A percentile compares a stretch with the other conserved stretches of the same genome.
These are phyloP conservation scores for Fusarium marasasianum DNA, from an alignment of 2,329 filamentous ascomycete genomes.

Conservation along the genomic window DNA sequence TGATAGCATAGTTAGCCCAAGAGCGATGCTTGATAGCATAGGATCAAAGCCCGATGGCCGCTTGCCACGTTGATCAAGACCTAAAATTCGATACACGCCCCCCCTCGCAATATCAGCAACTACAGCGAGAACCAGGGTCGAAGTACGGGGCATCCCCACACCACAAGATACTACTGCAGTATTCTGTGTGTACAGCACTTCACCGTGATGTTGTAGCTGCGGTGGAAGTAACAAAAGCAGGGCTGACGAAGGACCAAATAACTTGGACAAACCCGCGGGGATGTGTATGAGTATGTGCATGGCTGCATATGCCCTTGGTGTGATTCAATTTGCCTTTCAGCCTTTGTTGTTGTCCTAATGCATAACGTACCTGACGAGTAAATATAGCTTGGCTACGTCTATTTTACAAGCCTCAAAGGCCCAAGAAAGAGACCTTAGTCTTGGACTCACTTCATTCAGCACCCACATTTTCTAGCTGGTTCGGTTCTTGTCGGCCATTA, in stretches of 20 bases:
- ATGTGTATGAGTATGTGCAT: slow-evolving; percentile 27
- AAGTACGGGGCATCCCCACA: slow-evolving; percentile 38
- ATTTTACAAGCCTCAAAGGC: neutral
- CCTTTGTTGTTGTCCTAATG: slow-evolving; percentile 22
- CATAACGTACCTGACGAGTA: slow-evolving; percentile 12
- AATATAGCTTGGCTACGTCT: slow-evolving; percentile 13
- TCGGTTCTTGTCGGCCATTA: neutral
- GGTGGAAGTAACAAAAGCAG: slow-evolving; percentile 24
- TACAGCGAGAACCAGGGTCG: slow-evolving; percentile 29
- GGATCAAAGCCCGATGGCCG: slow-evolving; percentile 33
- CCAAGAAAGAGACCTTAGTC: neutral
- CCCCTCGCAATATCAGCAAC: slow-evolving; percentile 31
- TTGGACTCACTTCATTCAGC: neutral
- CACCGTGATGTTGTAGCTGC: slow-evolving; percentile 32
- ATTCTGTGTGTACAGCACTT: slow-evolving; percentile 33
- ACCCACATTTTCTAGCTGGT: neutral
- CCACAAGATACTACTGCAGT: slow-evolving; percentile 35
- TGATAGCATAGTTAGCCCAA: neutral
- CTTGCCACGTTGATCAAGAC: slow-evolving; percentile 49
- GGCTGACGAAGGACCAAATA: slow-evolving; percentile 32
- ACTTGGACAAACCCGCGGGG: slow-evolving; percentile 27
- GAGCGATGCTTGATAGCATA: slow-evolving; percentile 11
- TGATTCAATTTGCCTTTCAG: slow-evolving; percentile 22
- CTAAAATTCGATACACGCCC: slow-evolving; percentile 36
- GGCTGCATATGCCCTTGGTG: slow-evolving; percentile 21